A percentile compares a stretch with the other conserved stretches of the same genome.
phyloP scores from a whole-genome alignment of 106 monocot species.

The Allium sativum region DNA sequence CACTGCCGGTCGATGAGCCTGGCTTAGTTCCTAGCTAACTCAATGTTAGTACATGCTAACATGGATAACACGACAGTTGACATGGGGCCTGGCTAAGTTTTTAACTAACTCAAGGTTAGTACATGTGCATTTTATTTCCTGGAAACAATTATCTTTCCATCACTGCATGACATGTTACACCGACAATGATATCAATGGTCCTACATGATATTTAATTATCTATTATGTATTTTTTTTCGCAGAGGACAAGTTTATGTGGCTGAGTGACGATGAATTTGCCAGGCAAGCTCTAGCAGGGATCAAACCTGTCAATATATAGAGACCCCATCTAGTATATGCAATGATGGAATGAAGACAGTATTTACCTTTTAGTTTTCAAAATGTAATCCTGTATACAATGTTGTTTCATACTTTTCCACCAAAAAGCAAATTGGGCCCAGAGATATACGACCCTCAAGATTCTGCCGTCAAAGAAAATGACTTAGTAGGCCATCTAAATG shows the following conservation, averaged over 20 bases:
- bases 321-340: slow-evolving; percentile 56
- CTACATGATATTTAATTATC: neutral
- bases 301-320: slow-evolving; percentile 81
- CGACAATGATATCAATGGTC: neutral
- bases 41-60: no score
- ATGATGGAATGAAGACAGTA: no score
- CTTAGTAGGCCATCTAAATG: slow-evolving; percentile 61
- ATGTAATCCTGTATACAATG: neutral
- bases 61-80: no score
- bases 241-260: slow-evolving; percentile 98
- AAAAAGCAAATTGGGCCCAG: slow-evolving; percentile 76
- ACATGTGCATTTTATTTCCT: no score
- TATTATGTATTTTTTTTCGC: slow-evolving; percentile 5
- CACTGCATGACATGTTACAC: neutral
- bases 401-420: slow-evolving; percentile 61
- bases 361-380: no score
- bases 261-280: slow-evolving; percentile 91
- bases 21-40: no score
- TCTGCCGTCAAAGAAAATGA: slow-evolving; percentile 82
- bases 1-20: no score
- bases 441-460: slow-evolving; percentile 60
- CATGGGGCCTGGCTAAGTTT: no score
- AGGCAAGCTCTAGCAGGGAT: slow-evolving; percentile 77
- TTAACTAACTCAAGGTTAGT: no score
- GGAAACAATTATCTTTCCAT: no score